Conservation (phyloP, 106 monocot species). For the Apostasia ramifera region DNA sequence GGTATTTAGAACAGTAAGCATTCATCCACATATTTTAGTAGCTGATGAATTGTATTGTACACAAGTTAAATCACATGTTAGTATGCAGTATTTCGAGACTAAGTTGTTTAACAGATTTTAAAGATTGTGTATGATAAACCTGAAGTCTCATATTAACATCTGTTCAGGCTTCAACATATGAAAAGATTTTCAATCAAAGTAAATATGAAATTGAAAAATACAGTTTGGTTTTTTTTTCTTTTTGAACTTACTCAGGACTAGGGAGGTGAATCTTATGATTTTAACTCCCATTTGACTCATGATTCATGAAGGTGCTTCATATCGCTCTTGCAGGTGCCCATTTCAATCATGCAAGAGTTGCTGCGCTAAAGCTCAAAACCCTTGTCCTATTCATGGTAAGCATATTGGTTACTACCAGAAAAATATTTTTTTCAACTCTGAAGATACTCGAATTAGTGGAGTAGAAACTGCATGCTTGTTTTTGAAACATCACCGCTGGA, state of each 20-base stretch:
- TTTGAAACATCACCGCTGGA: too few species aligned
- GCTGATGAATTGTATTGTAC: too few species aligned
- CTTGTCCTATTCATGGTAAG: slow-evolving; percentile 93
- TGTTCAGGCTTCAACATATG: background rate
- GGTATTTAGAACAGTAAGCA: too few species aligned
- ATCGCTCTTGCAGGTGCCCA: slow-evolving; percentile 55
- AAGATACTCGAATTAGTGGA: too few species aligned
- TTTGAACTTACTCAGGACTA: too few species aligned
- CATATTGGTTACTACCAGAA: background rate
- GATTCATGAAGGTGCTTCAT: background rate
- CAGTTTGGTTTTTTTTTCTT: background rate
- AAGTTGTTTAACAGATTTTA: too few species aligned
- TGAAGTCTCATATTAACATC: background rate
- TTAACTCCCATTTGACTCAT: background rate
- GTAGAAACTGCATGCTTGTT: too few species aligned
- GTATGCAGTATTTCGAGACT: too few species aligned
- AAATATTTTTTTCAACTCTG: background rate
- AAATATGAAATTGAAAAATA: background rate
- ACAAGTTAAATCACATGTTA: too few species aligned
- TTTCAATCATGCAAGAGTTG: slow-evolving; percentile 96
- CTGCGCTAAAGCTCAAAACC: slow-evolving; percentile 92
- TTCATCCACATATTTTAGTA: too few species aligned
- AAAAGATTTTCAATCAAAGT: background rate
- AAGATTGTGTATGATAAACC: background rate
- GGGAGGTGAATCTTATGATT: too few species aligned